Base-by-base conservation (phyloP, 202 grass and related monocot genomes). In the Hordeum pubiflorum region DNA sequence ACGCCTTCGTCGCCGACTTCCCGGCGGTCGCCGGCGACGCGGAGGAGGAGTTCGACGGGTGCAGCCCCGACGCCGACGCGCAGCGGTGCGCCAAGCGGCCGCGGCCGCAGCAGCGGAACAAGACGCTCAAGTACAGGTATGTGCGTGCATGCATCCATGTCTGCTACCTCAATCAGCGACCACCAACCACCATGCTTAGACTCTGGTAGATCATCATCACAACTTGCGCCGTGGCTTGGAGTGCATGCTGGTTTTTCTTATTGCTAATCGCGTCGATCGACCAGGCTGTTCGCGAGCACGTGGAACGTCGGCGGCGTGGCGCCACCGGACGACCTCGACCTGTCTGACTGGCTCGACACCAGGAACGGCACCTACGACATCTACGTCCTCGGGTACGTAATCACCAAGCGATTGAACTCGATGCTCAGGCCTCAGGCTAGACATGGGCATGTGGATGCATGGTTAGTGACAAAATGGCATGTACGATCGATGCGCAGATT, bases 281-380 rank as follows among this genome's bases (percentile, higher is more conserved):
- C n/a, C 63, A 97, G 94, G 89, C 6, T 97, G 61, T 93, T 97
- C 62, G 80, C 88, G 18, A 88, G 94, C 86, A 97, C 94, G 55
- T 97, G 94, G 94, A 97, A 97, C 77, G 89, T 97, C 62, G 94
- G 94, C 55, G 94, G 94, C 20, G 59, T 85, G 21, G 44, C 78
- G 18, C 94, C 94, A n/a, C 88, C 91, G 20, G 87, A 91, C 74
- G 89, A 90, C 58, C 78, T 97, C 23, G 86, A 93, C 85, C 79
- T 97, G 85, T 86, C 90, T 27, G 85, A 86, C 29, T 93, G 91
- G 91, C 84, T 97, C 13, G 87, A 91, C 79, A 91, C 86, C 44
- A 40, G 43, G 69, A 85, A 86, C 67, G 86, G 85, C 66, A 83
- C 89, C 59, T 85, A 93, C 84, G 94, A 97, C 79, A 85, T 97